Evolutionary conservation across 208 protist genomes (phyloP), one percentile per base, ranked within the genome.

Genomic region (Novymonas esmeraldas): DNA sequence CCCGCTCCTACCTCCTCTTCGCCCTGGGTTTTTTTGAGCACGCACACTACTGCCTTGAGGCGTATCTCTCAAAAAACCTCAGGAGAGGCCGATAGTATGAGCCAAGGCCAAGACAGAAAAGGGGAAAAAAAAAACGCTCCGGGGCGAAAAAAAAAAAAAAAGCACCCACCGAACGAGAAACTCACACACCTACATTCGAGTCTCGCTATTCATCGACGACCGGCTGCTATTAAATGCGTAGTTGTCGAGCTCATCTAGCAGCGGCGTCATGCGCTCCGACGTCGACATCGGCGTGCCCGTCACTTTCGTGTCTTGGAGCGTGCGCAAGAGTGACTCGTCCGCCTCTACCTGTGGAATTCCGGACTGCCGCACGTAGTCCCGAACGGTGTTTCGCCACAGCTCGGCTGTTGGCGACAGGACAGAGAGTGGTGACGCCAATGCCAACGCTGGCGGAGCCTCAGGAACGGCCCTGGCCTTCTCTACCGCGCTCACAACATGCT

Each of bases 301-400:
- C 26, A 87, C 73, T 50, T 91, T 90, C 7, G 81, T 81, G 55
- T 92, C 87, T 62, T 95, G 82, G 16, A 95, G 61, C 3, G 87
- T 92, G 39, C 81, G 78, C 46, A 95, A 76, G 10, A 95, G 71
- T 1, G 85, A 84, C 49, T 92, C 87, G 60, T 95, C 89, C 24
- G 89, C 89, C 51, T 88, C 77, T 11, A 93, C 58, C 63, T 93
- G 84, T 18, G 84, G 77, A 41, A 90, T 93, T 38, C 85, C 85
- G 26, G 89, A 84, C 58, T 93, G 85, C 1, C 85, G 81, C 52
- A 95, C 89, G 66, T 92, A 93, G 42, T 95, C 87, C 11, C 89
- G 77, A 20, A 95, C 87, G n/a, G 84, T 85, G 38, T 85, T 85
- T 24, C 85, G 64, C 87, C 87, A 93, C 59, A 85, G 58, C 49